Evolutionary conservation across 106 monocot genomes (phyloP), one percentile per base, ranked within the genome.

Genomic region (Dendrobium catenatum): DNA sequence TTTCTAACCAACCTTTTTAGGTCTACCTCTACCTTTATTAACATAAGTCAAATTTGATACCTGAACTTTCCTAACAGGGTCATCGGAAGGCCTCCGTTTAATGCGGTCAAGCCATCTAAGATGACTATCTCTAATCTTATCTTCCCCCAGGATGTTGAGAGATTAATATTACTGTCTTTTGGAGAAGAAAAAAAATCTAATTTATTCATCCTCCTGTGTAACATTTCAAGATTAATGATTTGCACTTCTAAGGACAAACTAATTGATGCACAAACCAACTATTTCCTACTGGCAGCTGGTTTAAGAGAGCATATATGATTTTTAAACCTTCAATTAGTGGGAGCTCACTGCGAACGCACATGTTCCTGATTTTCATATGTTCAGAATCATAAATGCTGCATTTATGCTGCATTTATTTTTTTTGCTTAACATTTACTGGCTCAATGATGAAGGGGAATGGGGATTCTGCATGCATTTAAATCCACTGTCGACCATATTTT

Each of bases 381-480:
- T 22, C 29, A 72, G 40, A 72, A 16, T 40, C 31, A 72, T 29
- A 16, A 72, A 37, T 72, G 29, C 17, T 5, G 33, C 31, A 72
- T 72, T 72, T 37, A 72, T 72, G 29, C 17, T 5, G 33, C 31
- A 72, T 72, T 72, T 37, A 72, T 72, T 72, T 40, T n/a, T 72
- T 72, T 66, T 6, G 16, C 40, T 27, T 27, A 16, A 33, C 33
- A 33, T 72, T 72, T 72, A 40, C 29, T 72, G 40, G 11, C 40
- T 72, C 33, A 72, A 40, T 72, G 72, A 16, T 68, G 68, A 68
- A 58, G 68, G 9, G 46, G 27, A 31, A 68, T 29, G 68, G 37
- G 40, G 15, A 29, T 72, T 72, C 72, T 72, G 37, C 40, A 33
- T 72, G 72, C 72, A 72, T 72, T 37, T 40, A 72, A 27, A 72